Evolutionary conservation across 2,329 filamentous ascomycete species (phyloP), one percentile per base, ranked within the genome.

Genomic region (Xylariaceae sp.): DNA sequence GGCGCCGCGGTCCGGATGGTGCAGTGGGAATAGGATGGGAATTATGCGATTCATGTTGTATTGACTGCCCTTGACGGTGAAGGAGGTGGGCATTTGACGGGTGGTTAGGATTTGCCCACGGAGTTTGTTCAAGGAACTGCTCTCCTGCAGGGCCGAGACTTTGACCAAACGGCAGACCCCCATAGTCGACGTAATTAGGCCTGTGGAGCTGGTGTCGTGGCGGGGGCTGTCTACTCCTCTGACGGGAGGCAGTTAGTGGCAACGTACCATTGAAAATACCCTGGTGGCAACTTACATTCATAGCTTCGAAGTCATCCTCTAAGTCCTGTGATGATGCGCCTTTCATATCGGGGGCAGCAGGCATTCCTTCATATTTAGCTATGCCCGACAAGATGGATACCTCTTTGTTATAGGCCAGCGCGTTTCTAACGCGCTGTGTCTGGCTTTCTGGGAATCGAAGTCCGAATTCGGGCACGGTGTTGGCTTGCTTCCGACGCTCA

Each of bases 301-400:
- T 97, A 65, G 89, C 89, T 71, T 89, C 87, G 61, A 98, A 79
- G 75, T 99, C 95, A 48, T 93, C 89, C 52, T 96, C 91, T 45
- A 95, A 75, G 68, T 97, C 91, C 10, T 83, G 79, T 20, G 82
- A 74, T 40, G 88, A 87, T 21, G 90, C 89, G 42, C 89, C 83
- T 55, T 81, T 81, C 74, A 99, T 88, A 32, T 90, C 82, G 19
- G 95, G 95, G n/a, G 93, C 95, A 29, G 93, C 93, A 37, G 95
- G 95, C 75, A 99, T 99, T 20, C 95, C 95, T 68, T 96, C 88
- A 71, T 97, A 93, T 75, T 97, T 98, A 37, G 93, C 93, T 49
- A 98, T 82, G 40, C 93, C 93, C 5, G 93, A 88, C 54, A 99
- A 78, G 23, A 97, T 86, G 0, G 93, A 96, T 3, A 99, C 93